Base-by-base conservation (phyloP, 1,284 basidiomycete species). In the Ceratobasidium sp. region DNA sequence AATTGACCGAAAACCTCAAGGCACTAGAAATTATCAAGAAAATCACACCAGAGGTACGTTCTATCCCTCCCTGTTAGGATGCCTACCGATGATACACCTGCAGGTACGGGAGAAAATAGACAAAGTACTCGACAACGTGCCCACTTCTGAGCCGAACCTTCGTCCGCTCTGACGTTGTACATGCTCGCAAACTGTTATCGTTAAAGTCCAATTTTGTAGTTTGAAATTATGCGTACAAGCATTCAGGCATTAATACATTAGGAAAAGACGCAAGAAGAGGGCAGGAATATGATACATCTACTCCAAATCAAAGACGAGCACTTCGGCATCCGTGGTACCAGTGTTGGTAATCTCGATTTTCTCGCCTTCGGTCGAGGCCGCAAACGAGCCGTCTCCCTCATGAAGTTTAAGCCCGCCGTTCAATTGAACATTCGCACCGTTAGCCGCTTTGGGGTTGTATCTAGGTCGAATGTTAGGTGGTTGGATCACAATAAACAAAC, bases 1-100 rank as follows among this genome's bases (percentile, higher is more conserved):
- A 91, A 80, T 80, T 92, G 73, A 75, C 84, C 45, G 88, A 91
- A 76, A 92, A 92, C 81, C 81, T 92, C 76, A 87, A 88, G 79
- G 89, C 90, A 28, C 81, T 93, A 71, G 87, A 91, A 45, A 84
- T 92, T 53, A 80, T 92, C 71, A 87, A 88, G 52, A 91, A 89
- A 81, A 79, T 93, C 71, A 90, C 88, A 0, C 84, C 86, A 9
- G 87, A 88, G 76, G 80, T 92, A n/a, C 9, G 65, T 45, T 50
- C 39, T 53, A 4, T 23, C 21, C 14, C 9, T 50, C 3, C 4
- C 39, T 16, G 12, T 3, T 16, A 2, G 41, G 39, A 3, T 41
- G 30, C n/a, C 12, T 41, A 45, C 26, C 34, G 34, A 28, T 32
- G 48, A 9, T 14, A 1, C 23, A 10, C 14, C 16, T 14, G 14